Evolutionary conservation across 2,329 filamentous ascomycete genomes (phyloP).

Genomic region (Aureobasidium sp.): DNA sequence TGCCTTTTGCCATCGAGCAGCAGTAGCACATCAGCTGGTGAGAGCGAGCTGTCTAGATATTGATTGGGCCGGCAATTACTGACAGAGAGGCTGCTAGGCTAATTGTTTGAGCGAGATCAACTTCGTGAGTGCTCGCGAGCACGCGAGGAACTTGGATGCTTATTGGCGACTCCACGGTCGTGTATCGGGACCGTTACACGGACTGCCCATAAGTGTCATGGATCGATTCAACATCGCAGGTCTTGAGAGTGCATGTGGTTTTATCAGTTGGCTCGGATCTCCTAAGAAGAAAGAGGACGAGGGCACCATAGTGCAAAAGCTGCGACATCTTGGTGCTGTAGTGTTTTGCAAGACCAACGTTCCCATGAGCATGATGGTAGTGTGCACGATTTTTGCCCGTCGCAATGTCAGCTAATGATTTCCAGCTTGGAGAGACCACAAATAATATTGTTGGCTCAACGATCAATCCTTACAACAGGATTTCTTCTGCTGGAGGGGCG

Average conservation of each 20-base stretch:
- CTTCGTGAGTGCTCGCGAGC: slow-evolving; percentile 7
- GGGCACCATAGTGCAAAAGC: slow-evolving; percentile 16
- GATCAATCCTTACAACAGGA: slow-evolving; percentile 19
- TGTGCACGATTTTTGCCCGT: not conserved
- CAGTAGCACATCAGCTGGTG: slow-evolving; percentile 14
- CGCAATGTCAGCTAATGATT: slow-evolving; percentile 1
- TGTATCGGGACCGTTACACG: slow-evolving; percentile 17
- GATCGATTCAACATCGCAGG: slow-evolving; percentile 18
- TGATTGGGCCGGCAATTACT: not conserved
- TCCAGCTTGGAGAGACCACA: slow-evolving; percentile 20
- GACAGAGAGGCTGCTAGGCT: not conserved
- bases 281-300: slow-evolving; percentile 13
- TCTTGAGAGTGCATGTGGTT: slow-evolving; percentile 20
- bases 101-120: slow-evolving; percentile 18
- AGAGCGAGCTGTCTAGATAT: not conserved
- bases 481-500: slow-evolving; percentile 20
- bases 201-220: slow-evolving; percentile 20
- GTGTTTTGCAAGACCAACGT: slow-evolving; percentile 21
- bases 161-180: slow-evolving; percentile 12
- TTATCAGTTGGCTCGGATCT: slow-evolving; percentile 17
- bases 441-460: slow-evolving; percentile 22
- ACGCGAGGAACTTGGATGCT: slow-evolving; percentile 17
- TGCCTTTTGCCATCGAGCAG: slow-evolving; percentile 14
- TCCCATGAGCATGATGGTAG: slow-evolving; percentile 19
- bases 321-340: slow-evolving; percentile 18